These are phyloP conservation scores for Penicillium goetzii DNA, from an alignment of 495 filamentous ascomycete species.

Conservation along the genomic window DNA sequence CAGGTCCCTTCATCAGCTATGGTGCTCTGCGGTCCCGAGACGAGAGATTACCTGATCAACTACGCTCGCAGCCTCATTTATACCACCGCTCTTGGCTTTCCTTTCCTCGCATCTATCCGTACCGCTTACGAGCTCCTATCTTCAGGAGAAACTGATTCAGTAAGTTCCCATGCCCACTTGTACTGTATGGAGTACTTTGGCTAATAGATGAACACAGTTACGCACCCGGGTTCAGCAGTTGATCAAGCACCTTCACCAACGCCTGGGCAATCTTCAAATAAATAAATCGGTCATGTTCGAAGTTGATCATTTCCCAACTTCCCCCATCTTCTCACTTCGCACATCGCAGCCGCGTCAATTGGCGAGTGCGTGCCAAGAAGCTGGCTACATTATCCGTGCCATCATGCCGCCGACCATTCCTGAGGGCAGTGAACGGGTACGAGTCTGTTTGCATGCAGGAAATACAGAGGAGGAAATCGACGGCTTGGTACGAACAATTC, in stretches of 20 bases:
- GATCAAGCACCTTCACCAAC: constrained; percentile 41
- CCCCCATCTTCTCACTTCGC: constrained; percentile 50
- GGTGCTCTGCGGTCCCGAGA: constrained; percentile 52
- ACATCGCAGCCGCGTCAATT: constrained; percentile 40
- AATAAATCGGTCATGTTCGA: constrained; percentile 38
- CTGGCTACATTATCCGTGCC: constrained; percentile 44
- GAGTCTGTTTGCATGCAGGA: constrained; percentile 54
- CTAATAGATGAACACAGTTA: constrained; percentile 28
- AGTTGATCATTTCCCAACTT: constrained; percentile 47
- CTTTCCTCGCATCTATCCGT: constrained; percentile 51
- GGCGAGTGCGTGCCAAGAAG: constrained; percentile 38
- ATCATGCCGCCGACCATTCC: constrained; percentile 57
- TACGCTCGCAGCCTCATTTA: constrained; percentile 54
- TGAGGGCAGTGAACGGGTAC: constrained; percentile 50
- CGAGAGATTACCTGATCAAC: constrained; percentile 49
- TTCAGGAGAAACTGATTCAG: constrained; percentile 45
- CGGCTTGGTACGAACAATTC: constrained; percentile 41
- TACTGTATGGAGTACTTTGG: background rate
- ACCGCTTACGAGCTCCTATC: constrained; percentile 49
- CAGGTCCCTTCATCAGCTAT: constrained; percentile 29
- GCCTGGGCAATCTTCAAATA: constrained; percentile 34
- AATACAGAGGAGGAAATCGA: constrained; percentile 55
- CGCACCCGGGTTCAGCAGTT: constrained; percentile 44
- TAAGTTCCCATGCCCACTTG: constrained; percentile 19
- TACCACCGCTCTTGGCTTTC: constrained; percentile 53